Conservation (phyloP, 2,329 filamentous ascomycete species). For the Daldinia sp. region DNA sequence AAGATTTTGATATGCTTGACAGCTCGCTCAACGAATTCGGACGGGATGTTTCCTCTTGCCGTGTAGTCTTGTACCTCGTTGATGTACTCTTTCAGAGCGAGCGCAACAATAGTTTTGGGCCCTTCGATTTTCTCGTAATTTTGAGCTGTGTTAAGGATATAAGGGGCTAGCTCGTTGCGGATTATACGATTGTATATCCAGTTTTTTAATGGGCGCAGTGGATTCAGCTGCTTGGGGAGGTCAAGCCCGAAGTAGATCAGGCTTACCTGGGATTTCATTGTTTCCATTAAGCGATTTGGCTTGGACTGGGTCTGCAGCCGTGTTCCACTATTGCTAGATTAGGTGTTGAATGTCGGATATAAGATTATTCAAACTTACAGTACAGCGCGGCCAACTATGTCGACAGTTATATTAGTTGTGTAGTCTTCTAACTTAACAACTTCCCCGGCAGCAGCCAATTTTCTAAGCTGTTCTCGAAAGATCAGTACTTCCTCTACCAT, state of each 20-base stretch:
- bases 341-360: slow-evolving; percentile 3
- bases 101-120: slow-evolving; percentile 44
- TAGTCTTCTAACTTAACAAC: slow-evolving; percentile 43
- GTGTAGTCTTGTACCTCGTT: slow-evolving; percentile 28
- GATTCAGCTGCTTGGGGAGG: slow-evolving; percentile 33
- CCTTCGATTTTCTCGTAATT: slow-evolving; percentile 39
- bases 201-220: slow-evolving; percentile 36
- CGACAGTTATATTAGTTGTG: slow-evolving; percentile 42
- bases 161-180: slow-evolving; percentile 40
- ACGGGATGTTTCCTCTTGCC: slow-evolving; percentile 23
- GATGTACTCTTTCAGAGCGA: slow-evolving; percentile 42
- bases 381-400: slow-evolving; percentile 44
- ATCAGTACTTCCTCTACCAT: slow-evolving; percentile 46
- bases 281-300: slow-evolving; percentile 29
- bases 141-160: slow-evolving; percentile 39
- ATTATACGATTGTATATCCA: slow-evolving; percentile 44
- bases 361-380: slow-evolving; percentile 38
- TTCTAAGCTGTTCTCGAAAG: slow-evolving; percentile 40
- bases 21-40: slow-evolving; percentile 37
- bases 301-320: slow-evolving; percentile 34
- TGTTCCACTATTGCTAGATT: slow-evolving; percentile 29
- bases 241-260: slow-evolving; percentile 37
- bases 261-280: slow-evolving; percentile 33
- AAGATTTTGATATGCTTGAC: slow-evolving; percentile 46
- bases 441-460: slow-evolving; percentile 35